Evolutionary conservation across 2,329 filamentous ascomycete genomes (phyloP).

Genomic region (Stenocarpella maydis): DNA sequence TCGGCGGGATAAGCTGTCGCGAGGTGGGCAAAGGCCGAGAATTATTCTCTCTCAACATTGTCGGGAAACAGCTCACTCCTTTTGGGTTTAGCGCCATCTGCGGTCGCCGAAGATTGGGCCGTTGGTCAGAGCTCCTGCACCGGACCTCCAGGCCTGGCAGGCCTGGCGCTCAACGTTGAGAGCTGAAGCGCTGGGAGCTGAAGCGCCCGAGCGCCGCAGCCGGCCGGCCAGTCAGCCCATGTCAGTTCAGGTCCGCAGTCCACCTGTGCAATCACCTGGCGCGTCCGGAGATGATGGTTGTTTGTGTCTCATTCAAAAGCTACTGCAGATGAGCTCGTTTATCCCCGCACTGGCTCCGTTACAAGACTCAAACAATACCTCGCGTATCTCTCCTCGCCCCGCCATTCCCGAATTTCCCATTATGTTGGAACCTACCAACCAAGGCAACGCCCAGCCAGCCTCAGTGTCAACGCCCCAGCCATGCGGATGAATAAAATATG

Average conservation of each 20-base stretch:
- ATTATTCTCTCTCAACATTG: conserved; percentile 38
- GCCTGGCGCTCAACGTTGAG: conserved; percentile 24
- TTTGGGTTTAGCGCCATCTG: conserved; percentile 27
- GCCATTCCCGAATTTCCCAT: conserved; percentile 19
- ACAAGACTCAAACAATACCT: conserved; percentile 17
- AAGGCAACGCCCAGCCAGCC: conserved; percentile 22
- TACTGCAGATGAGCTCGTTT: conserved; percentile 23
- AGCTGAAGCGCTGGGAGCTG: neutral
- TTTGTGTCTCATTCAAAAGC: conserved; percentile 23
- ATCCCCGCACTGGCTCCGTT: conserved; percentile 18
- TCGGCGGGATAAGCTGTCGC: conserved; percentile 22
- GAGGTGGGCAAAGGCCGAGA: conserved; percentile 31
- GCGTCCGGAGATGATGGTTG: neutral
- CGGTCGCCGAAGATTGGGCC: conserved; percentile 17
- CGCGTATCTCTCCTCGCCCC: neutral
- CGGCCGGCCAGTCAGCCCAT: neutral
- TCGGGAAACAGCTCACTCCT: conserved; percentile 32
- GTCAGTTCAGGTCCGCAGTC: neutral
- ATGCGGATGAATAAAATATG: conserved; percentile 30
- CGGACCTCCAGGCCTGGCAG: conserved; percentile 6
- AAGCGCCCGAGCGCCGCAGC: neutral
- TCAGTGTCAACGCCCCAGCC: conserved; percentile 32
- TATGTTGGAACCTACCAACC: conserved; percentile 18
- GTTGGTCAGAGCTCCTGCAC: conserved; percentile 28
- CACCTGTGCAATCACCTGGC: neutral